Evolutionary conservation across 2,329 filamentous ascomycete species (phyloP).

Genomic region (Passalora sequoiae): DNA sequence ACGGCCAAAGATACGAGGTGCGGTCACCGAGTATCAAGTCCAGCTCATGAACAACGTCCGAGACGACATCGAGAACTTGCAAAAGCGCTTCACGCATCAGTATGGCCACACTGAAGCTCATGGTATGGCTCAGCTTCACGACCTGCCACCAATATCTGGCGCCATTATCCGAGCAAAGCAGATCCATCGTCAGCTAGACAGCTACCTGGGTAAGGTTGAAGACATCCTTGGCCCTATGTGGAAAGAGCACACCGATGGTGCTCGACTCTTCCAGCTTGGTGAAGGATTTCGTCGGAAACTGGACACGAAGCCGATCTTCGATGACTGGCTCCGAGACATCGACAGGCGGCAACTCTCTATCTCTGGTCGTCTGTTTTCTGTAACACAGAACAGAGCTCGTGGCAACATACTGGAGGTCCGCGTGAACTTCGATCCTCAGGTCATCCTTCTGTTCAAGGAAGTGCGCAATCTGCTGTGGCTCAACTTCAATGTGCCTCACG

Average conservation of each 20-base stretch:
- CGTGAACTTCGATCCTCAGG: constrained; percentile 95
- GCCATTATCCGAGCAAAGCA: constrained; percentile 97
- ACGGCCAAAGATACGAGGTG: constrained; percentile 95
- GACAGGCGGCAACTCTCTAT: constrained; percentile 85
- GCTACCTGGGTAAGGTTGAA: constrained; percentile 99
- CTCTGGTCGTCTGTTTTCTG: constrained; percentile 83
- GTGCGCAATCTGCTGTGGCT: constrained; percentile 94
- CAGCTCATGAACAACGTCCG: constrained; percentile 98
- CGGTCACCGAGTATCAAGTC: constrained; percentile 96
- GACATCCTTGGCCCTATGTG: constrained; percentile 93
- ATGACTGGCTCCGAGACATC: constrained; percentile 91
- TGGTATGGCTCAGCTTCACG: constrained; percentile 94
- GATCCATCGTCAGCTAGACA: constrained; percentile 91
- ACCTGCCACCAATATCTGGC: constrained; percentile 90
- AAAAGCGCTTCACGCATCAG: constrained; percentile 97
- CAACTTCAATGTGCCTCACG: constrained; percentile 88
- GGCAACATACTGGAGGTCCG: constrained; percentile 82
- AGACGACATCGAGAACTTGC: constrained; percentile 84
- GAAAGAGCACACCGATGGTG: constrained; percentile 88
- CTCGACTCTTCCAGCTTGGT: constrained; percentile 87
- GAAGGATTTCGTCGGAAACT: constrained; percentile 94
- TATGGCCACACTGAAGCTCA: constrained; percentile 98
- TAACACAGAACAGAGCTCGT: constrained; percentile 80
- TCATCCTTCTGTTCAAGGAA: constrained; percentile 98
- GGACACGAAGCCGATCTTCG: constrained; percentile 87